Conservation (phyloP, 805 yeast species). For the Metschnikowia santaceciliae region DNA sequence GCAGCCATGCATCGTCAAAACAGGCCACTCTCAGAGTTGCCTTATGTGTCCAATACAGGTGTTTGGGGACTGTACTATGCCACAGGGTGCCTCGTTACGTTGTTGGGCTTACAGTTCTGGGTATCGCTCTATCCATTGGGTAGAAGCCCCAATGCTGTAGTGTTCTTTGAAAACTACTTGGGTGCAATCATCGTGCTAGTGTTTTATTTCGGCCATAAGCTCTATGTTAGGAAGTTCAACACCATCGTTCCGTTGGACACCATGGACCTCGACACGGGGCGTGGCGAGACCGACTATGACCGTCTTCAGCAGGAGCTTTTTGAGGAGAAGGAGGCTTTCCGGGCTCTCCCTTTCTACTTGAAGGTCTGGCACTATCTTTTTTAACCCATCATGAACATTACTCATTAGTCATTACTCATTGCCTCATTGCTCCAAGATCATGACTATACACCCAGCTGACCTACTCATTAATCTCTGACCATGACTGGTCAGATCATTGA, state of each 20-base stretch:
- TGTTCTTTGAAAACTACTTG: constrained; percentile 25
- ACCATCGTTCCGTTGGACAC: constrained; percentile 18
- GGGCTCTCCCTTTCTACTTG: constrained; percentile 13
- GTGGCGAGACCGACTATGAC: constrained; percentile 23
- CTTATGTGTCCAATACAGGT: constrained; percentile 51
- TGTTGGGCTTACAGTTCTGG: constrained; percentile 27
- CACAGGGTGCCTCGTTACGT: constrained; percentile 20
- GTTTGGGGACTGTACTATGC: constrained; percentile 25
- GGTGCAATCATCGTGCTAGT: constrained; percentile 23
- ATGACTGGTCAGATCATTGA: no score
- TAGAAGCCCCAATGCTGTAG: constrained; percentile 16
- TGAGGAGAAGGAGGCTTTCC: constrained; percentile 16
- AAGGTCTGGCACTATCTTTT: constrained; percentile 17
- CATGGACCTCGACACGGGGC: constrained; percentile 26
- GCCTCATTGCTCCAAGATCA: no score
- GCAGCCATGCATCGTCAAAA: constrained; percentile 39
- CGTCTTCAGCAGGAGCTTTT: constrained; percentile 20
- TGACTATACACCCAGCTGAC: no score
- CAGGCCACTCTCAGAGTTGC: constrained; percentile 44
- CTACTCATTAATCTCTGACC: no score
- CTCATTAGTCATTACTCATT: no score
- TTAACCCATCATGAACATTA: background rate
- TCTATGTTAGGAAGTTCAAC: constrained; percentile 20
- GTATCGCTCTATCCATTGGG: constrained; percentile 26
- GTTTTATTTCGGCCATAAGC: constrained; percentile 23